These are phyloP conservation scores for Pleurozium schreberi DNA, from an alignment of 225 moss, liverwort and hornwort species.

Conservation along the genomic window DNA sequence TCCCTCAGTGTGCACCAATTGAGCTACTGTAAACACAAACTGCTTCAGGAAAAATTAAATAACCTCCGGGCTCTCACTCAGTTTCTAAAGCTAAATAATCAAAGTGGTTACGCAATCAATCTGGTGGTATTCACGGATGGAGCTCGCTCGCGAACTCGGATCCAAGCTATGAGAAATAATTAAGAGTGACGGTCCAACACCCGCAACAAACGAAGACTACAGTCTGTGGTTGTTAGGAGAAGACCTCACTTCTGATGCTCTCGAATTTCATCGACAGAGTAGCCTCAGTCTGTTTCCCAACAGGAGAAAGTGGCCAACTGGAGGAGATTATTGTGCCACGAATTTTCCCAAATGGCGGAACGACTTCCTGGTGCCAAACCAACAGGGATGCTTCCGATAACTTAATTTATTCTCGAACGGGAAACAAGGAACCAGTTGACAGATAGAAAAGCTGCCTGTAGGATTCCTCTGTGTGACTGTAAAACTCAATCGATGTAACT, in stretches of 20 bases:
- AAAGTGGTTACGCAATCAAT: background rate
- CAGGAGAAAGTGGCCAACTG: background rate
- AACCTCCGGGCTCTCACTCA: no score
- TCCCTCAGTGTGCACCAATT: background rate
- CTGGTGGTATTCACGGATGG: background rate
- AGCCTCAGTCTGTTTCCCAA: background rate
- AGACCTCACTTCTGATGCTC: background rate
- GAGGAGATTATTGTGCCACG: background rate
- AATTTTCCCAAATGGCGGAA: background rate
- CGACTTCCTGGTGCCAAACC: background rate
- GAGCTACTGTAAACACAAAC: background rate
- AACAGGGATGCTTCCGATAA: background rate
- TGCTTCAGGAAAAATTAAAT: no score
- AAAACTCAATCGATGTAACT: background rate
- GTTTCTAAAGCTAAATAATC: background rate
- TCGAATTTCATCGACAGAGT: no score
- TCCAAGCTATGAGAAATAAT: background rate
- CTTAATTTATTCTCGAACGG: background rate
- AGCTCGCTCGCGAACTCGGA: background rate
- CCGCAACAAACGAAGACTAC: no score
- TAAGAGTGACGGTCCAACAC: background rate
- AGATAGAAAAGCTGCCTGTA: background rate
- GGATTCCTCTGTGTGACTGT: background rate
- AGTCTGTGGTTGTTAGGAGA: background rate
- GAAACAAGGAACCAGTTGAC: background rate